Conservation (phyloP, 805 yeast genomes). For the Torulaspora quercuum region DNA sequence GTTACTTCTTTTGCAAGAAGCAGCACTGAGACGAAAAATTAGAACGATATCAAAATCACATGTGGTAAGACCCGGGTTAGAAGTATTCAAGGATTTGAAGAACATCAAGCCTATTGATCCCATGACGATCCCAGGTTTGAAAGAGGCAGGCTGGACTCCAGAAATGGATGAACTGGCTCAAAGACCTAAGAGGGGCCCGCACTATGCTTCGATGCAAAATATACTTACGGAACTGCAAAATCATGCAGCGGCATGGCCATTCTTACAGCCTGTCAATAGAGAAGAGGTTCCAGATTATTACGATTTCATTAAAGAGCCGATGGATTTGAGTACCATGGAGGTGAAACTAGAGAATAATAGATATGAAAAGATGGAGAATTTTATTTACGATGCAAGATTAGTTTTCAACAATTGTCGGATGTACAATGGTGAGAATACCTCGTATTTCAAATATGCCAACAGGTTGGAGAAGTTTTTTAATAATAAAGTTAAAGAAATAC, state of each 20-base stretch:
- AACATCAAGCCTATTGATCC: constrained; percentile 66
- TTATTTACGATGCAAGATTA: constrained; percentile 80
- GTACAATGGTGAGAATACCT: constrained; percentile 90
- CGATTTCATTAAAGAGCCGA: constrained; percentile 94
- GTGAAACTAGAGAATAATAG: constrained; percentile 86
- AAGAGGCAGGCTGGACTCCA: constrained; percentile 96
- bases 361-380: constrained; percentile 86
- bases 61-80: constrained; percentile 76
- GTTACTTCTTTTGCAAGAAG: constrained; percentile 81
- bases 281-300: constrained; percentile 96
- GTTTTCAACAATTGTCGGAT: constrained; percentile 88
- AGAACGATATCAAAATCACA: constrained; percentile 75
- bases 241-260: constrained; percentile 98
- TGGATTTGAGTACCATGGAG: constrained; percentile 97
- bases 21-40: constrained; percentile 84
- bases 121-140: constrained; percentile 78
- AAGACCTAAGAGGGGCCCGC: constrained; percentile 90
- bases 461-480: constrained; percentile 88
- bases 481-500: constrained; percentile 78
- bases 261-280: constrained; percentile 84
- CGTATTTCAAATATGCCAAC: constrained; percentile 92
- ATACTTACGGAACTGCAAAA: constrained; percentile 82
- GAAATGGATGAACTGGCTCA: constrained; percentile 98
- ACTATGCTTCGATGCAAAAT: constrained; percentile 89
- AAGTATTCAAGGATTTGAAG: constrained; percentile 54